Percentiles rank a stretch among this genome's conserved stretches.
These are phyloP conservation scores for Pholiota conissans DNA, from an alignment of 768 basidiomycete genomes.

Conservation along the genomic window DNA sequence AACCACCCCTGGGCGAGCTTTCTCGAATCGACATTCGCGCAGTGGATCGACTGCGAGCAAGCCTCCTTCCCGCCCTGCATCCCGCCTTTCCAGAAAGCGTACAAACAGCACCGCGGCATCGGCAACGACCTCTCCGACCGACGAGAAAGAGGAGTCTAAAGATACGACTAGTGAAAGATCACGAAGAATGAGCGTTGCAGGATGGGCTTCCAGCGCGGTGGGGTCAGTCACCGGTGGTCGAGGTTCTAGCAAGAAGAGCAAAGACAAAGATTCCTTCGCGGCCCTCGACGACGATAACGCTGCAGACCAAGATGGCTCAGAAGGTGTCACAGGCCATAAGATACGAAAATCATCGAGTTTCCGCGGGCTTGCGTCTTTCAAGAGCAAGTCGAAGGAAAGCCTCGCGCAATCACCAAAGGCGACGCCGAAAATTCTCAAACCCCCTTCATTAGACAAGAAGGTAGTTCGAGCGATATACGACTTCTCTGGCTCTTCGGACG, in stretches of 20 bases:
- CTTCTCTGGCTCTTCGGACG: conserved; percentile 74
- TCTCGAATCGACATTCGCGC: conserved; percentile 30
- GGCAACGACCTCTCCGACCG: too few species aligned
- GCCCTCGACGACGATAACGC: conserved; percentile 49
- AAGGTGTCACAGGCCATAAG: conserved; percentile 19
- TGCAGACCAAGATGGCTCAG: conserved; percentile 21
- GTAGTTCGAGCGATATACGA: conserved; percentile 72
- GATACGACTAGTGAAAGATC: conserved; percentile 37
- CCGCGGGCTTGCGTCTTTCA: conserved; percentile 26
- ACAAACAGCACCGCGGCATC: conserved; percentile 53
- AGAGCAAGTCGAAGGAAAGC: conserved; percentile 36
- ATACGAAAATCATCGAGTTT: conserved; percentile 28
- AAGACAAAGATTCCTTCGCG: conserved; percentile 58
- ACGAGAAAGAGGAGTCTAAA: conserved; percentile 33
- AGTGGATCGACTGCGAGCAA: conserved; percentile 43
- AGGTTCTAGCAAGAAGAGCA: conserved; percentile 53
- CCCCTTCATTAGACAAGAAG: conserved; percentile 49
- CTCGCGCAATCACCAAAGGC: conserved; percentile 9
- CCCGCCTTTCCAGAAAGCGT: conserved; percentile 64
- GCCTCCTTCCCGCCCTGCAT: conserved; percentile 52
- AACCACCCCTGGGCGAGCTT: conserved; percentile 25
- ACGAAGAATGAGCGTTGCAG: conserved; percentile 49
- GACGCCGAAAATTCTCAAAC: conserved; percentile 41
- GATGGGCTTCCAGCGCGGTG: conserved; percentile 71
- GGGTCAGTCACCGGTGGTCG: conserved; percentile 54